phyloP scores from a whole-genome alignment of 1,139 yeast genomes.

The Hansenula lynferdii region DNA sequence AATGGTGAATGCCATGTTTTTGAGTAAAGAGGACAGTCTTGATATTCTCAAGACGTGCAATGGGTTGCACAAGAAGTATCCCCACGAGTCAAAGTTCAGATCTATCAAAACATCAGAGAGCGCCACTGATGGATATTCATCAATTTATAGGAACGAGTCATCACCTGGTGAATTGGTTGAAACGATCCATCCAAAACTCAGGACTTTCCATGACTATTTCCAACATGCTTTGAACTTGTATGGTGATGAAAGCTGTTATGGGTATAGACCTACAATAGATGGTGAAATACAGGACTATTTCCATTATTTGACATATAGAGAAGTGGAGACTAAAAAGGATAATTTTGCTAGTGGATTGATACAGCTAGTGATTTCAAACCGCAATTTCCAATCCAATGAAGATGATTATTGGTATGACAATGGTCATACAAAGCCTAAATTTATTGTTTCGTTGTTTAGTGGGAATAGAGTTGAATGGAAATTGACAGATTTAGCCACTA shows the following conservation, averaged over 20 bases:
- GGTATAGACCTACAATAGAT: slow-evolving; percentile 24
- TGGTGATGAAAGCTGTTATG: slow-evolving; percentile 29
- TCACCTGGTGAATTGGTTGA: slow-evolving; percentile 30
- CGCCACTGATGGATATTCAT: slow-evolving; percentile 3
- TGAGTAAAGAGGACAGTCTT: not conserved
- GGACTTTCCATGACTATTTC: slow-evolving; percentile 33
- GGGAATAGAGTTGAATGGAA: slow-evolving; percentile 57
- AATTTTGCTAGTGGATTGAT: slow-evolving; percentile 44
- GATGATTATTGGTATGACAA: slow-evolving; percentile 1
- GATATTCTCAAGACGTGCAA: not conserved
- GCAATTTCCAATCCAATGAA: slow-evolving; percentile 24
- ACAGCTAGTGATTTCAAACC: slow-evolving; percentile 26
- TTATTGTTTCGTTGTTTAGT: slow-evolving; percentile 48
- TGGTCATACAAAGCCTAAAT: slow-evolving; percentile 28
- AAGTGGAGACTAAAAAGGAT: slow-evolving; percentile 27
- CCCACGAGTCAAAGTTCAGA: slow-evolving; percentile 2
- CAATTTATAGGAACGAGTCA: slow-evolving; percentile 35
- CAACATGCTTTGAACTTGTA: slow-evolving; percentile 24
- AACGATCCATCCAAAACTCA: slow-evolving; percentile 32
- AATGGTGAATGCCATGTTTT: not conserved
- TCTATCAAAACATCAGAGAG: slow-evolving; percentile 5
- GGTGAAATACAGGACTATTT: slow-evolving; percentile 18
- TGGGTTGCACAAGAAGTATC: not conserved
- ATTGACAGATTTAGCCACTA: slow-evolving; percentile 53
- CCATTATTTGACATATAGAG: slow-evolving; percentile 30